Evolutionary conservation across 2,329 filamentous ascomycete genomes (phyloP).

Genomic region (Davidsoniella virescens): DNA sequence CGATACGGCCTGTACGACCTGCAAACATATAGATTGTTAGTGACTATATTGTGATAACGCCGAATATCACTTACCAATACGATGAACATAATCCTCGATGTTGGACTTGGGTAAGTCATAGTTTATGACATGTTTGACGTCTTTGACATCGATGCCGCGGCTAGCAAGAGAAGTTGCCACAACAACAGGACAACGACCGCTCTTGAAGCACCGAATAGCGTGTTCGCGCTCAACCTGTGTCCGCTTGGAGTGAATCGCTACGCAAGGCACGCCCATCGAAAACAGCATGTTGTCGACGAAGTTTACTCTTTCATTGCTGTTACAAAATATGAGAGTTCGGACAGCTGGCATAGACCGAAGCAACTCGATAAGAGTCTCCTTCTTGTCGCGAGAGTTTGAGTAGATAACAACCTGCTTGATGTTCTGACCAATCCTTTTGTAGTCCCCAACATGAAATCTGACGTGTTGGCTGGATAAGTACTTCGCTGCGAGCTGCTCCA

Average conservation of each 20-base stretch:
- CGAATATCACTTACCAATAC: conserved; percentile 51
- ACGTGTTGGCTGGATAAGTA: conserved; percentile 61
- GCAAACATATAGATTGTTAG: not conserved
- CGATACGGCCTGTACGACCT: conserved; percentile 89
- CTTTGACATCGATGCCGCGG: conserved; percentile 75
- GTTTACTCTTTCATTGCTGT: conserved; percentile 62
- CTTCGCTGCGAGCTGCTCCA: conserved; percentile 59
- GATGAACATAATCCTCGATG: conserved; percentile 84
- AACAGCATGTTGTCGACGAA: conserved; percentile 76
- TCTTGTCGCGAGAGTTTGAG: conserved; percentile 51
- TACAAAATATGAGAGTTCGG: conserved; percentile 82
- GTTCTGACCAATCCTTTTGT: conserved; percentile 67
- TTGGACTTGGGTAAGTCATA: conserved; percentile 63
- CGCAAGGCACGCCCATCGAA: conserved; percentile 63
- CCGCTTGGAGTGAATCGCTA: conserved; percentile 75
- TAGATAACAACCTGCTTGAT: conserved; percentile 64
- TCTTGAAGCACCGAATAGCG: conserved; percentile 70
- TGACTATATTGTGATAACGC: not conserved
- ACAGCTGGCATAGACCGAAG: conserved; percentile 53
- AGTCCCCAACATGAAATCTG: conserved; percentile 71
- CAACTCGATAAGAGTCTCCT: conserved; percentile 53
- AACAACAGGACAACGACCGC: conserved; percentile 59
- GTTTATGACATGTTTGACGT: conserved; percentile 86
- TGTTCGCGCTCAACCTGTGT: conserved; percentile 87
- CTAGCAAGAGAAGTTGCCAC: conserved; percentile 75